Evolutionary conservation across 345 rosid species (phyloP).

Genomic region (Aquilaria sinensis): DNA sequence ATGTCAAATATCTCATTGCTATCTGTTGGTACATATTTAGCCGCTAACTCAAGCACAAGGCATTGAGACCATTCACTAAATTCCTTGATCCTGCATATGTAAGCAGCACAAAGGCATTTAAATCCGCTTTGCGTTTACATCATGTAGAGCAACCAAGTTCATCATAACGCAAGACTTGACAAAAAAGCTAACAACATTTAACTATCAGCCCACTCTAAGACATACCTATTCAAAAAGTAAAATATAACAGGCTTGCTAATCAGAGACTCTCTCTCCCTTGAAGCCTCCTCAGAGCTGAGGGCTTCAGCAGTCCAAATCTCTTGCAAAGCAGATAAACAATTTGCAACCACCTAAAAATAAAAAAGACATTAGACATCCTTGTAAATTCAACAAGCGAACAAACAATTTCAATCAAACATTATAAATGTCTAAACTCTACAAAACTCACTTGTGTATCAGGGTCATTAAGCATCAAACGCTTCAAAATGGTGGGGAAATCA

Average conservation of each 20-base stretch:
- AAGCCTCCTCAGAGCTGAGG: constrained; percentile 82
- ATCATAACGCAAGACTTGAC: background rate
- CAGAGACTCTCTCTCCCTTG: constrained; percentile 71
- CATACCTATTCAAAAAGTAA: constrained; percentile 74
- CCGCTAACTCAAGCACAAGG: constrained; percentile 84
- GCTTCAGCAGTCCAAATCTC: constrained; percentile 94
- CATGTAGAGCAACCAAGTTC: background rate
- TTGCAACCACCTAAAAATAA: constrained; percentile 71
- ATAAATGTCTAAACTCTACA: background rate
- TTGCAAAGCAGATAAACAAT: constrained; percentile 85
- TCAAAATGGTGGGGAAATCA: constrained; percentile 71
- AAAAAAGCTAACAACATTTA: no score
- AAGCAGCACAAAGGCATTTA: constrained; percentile 4
- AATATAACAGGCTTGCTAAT: constrained; percentile 75
- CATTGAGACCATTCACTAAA: constrained; percentile 99
- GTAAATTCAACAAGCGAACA: constrained; percentile 9
- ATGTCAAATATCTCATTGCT: constrained; percentile 90
- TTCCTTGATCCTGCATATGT: constrained; percentile 70
- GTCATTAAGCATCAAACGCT: constrained; percentile 85
- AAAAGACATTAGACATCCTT: constrained; percentile 2
- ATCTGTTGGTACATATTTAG: constrained; percentile 84
- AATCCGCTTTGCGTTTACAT: background rate
- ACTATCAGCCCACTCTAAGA: constrained; percentile 1
- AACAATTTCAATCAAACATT: background rate
- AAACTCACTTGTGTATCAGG: constrained; percentile 71